Evolutionary conservation across 2,329 filamentous ascomycete genomes (phyloP).

Genomic region (Pseudogymnoascus sp.): DNA sequence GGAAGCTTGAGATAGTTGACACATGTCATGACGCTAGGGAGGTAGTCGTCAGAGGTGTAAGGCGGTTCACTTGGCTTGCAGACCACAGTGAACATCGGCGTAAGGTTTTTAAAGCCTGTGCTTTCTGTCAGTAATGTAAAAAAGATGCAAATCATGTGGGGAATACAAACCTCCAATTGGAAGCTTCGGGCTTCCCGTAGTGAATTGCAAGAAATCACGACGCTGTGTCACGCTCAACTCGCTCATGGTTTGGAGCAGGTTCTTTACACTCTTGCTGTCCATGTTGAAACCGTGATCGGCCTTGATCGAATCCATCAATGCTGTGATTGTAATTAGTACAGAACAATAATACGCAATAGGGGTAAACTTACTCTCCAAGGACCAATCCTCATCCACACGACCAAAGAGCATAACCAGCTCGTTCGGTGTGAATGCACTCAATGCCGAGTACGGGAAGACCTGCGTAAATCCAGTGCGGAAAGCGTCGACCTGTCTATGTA

Average conservation of each 20-base stretch:
- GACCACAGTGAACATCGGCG: conserved; percentile 97
- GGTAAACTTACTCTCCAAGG: conserved; percentile 73
- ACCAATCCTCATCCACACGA: conserved; percentile 90
- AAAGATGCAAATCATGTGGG: not conserved
- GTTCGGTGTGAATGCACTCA: conserved; percentile 89
- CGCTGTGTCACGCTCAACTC: conserved; percentile 66
- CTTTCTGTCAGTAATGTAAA: conserved; percentile 27
- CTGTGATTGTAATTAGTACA: conserved; percentile 37
- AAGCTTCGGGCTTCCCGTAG: conserved; percentile 94
- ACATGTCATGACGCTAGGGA: conserved; percentile 99
- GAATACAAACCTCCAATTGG: conserved; percentile 79
- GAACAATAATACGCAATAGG: not conserved
- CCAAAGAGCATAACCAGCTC: conserved; percentile 95
- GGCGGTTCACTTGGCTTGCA: conserved; percentile 97
- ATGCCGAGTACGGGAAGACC: conserved; percentile 88
- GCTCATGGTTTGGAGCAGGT: conserved; percentile 90
- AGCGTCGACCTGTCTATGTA: conserved; percentile 80
- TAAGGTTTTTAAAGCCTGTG: conserved; percentile 88
- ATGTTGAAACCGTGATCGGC: conserved; percentile 98
- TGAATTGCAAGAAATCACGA: conserved; percentile 93
- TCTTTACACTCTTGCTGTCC: conserved; percentile 92
- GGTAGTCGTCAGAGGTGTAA: conserved; percentile 88
- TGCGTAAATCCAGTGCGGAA: conserved; percentile 89
- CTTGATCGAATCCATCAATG: conserved; percentile 96
- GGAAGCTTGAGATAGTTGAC: conserved; percentile 98